A percentile compares a stretch with the other conserved stretches of the same genome.
phyloP scores from a whole-genome alignment of 2,329 filamentous ascomycete genomes.

The Epichloe sylvatica region DNA sequence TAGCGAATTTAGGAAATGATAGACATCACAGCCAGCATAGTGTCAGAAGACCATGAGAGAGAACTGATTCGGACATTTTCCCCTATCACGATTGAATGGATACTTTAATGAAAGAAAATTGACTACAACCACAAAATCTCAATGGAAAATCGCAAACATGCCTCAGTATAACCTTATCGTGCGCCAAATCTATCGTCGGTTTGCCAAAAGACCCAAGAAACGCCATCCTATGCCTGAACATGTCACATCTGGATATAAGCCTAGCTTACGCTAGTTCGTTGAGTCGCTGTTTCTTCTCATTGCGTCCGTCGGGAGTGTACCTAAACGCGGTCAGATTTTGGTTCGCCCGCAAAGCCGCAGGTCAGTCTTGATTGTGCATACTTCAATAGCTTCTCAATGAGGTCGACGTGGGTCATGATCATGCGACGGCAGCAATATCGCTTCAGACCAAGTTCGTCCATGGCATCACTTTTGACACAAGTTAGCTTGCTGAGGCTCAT shows the following conservation, averaged over 20 bases:
- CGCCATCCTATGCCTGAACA: constrained; percentile 19
- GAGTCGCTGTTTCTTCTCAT: constrained; percentile 42
- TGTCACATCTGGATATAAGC: constrained; percentile 4
- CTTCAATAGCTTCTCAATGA: constrained; percentile 97
- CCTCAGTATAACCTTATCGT: constrained; percentile 10
- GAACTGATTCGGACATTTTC: no score
- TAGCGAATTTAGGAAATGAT: no score
- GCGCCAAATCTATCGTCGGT: constrained; percentile 14
- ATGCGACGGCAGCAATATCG: constrained; percentile 98
- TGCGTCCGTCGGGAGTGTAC: constrained; percentile 49
- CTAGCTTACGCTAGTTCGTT: constrained; percentile 20
- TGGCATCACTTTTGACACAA: constrained; percentile 56
- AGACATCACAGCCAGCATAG: no score
- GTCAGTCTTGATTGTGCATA: constrained; percentile 28
- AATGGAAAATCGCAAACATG: background rate
- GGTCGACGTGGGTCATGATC: constrained; percentile 98
- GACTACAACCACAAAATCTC: background rate
- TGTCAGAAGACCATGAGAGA: no score
- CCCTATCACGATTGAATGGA: no score
- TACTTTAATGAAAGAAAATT: background rate
- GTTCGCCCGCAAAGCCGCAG: background rate
- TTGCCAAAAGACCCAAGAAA: constrained; percentile 14
- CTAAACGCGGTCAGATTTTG: constrained; percentile 18
- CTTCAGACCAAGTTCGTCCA: constrained; percentile 86
- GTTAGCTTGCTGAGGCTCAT: background rate